Evolutionary conservation across 495 filamentous ascomycete genomes (phyloP), one percentile per base, ranked within the genome.

Genomic region (Penicillium taxi): DNA sequence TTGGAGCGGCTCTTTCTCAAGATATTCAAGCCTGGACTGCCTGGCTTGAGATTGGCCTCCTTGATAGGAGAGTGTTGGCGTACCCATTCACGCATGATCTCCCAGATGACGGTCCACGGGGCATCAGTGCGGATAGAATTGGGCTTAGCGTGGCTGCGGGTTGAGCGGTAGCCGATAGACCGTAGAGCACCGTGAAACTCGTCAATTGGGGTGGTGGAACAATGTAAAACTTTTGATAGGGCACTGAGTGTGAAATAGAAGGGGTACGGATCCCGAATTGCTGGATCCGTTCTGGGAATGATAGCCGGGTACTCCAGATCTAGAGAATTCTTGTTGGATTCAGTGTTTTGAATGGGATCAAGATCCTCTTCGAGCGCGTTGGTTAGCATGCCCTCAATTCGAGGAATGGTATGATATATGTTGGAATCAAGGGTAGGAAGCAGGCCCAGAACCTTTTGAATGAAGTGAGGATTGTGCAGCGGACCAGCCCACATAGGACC

Each of bases 401-500:
- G 75, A 17, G 73, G 64, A 17, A 77, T 75, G 1, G 91, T 98
- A 31, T 75, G 72, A 51, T 98, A 98, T 1, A 74, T 69, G 2
- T 78, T 59, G 6, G 63, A 61, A 6, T 82, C 69, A 2, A 77
- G 69, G 2, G 63, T 59, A 2, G 82, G 74, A 5, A 94, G 69
- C 26, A 75, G 67, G 13, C 73, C 70, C 9, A 98, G 67, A 2
- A 98, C 77, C 21, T 64, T 72, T 45, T 84, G 69, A 39, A 98
- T 76, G 47, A 94, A 98, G 3, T 74, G 69, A 6, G 76, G 63
- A 32, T 87, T 89, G 53, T 96, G 91, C 6, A 98, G 64, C 7
- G 82, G 85, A 2, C 91, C 91, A 31, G 73, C 90, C 69, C 86
- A 98, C 88, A 98, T 95, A 0, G 91, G 91, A 0, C 91, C 91